Percentiles rank a stretch among this genome's conserved stretches.
Evolutionary conservation across 1,284 basidiomycete species (phyloP).

Genomic region (Ceratobasidium sp.): DNA sequence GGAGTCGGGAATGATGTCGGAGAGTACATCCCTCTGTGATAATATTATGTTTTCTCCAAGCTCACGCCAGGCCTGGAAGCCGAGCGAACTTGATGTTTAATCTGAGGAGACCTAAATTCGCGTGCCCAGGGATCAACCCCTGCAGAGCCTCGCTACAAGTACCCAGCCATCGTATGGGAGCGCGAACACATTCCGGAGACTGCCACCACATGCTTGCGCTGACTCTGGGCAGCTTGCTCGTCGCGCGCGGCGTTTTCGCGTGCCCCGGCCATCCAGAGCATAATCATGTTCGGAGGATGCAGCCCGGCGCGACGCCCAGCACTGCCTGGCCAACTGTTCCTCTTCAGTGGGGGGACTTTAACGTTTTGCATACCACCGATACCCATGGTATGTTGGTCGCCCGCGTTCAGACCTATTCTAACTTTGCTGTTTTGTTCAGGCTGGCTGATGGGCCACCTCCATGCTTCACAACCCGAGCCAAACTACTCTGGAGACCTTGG

Average conservation of each 20-base stretch:
- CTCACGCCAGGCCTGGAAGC: background rate
- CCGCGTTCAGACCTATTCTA: background rate
- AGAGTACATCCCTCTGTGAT: constrained; percentile 7
- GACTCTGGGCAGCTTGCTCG: constrained; percentile 3
- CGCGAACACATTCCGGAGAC: background rate
- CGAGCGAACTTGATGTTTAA: background rate
- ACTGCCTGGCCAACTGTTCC: constrained; percentile 53
- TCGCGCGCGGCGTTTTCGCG: constrained; percentile 1
- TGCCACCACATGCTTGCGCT: constrained; percentile 3
- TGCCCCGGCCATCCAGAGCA: constrained; percentile 35
- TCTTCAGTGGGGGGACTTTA: constrained; percentile 80
- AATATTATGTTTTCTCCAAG: background rate
- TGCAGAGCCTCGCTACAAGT: background rate
- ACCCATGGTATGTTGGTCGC: constrained; percentile 63
- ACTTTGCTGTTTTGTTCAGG: too few relatives aligned
- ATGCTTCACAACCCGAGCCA: constrained; percentile 73
- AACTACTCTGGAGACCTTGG: constrained; percentile 84
- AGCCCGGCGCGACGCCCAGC: constrained; percentile 32
- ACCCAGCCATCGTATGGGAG: background rate
- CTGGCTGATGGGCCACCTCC: constrained; percentile 81
- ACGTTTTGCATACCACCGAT: constrained; percentile 84
- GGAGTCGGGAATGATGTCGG: constrained; percentile 12
- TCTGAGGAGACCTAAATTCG: background rate
- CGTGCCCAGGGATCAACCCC: background rate
- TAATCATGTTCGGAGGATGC: constrained; percentile 27